These are phyloP conservation scores for Apodospora peruviana DNA, from an alignment of 495 filamentous ascomycete genomes.

Conservation along the genomic window DNA sequence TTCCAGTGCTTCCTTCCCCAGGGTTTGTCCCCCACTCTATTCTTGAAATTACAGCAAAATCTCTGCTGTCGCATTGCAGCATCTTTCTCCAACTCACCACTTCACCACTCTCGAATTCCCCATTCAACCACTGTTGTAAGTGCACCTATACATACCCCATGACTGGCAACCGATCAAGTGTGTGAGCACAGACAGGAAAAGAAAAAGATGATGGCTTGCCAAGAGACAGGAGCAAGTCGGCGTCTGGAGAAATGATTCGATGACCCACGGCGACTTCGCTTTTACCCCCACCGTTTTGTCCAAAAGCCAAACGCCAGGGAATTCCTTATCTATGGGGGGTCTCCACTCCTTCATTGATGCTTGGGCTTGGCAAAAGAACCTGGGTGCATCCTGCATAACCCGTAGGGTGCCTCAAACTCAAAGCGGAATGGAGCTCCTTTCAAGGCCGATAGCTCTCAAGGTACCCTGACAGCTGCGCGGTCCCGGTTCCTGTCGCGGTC, in stretches of 20 bases:
- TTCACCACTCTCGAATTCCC: neutral
- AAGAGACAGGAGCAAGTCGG: neutral
- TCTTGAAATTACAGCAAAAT: neutral
- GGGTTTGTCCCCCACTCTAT: neutral
- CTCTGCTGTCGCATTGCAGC: neutral
- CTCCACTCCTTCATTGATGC: conserved; percentile 11
- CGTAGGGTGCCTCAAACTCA: conserved; percentile 13
- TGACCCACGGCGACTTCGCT: neutral
- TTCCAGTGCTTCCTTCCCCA: too few species aligned
- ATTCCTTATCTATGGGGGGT: conserved; percentile 18
- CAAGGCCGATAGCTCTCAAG: neutral
- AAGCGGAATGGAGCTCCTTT: conserved; percentile 14
- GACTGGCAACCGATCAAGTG: neutral
- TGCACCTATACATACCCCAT: neutral
- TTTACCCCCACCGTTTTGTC: neutral
- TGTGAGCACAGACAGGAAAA: neutral
- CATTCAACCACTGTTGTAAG: neutral
- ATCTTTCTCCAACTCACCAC: neutral
- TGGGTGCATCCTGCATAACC: neutral
- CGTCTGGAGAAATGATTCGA: neutral
- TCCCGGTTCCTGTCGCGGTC: neutral
- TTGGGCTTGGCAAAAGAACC: conserved; percentile 6
- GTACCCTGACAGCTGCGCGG: neutral
- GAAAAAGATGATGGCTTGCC: neutral
- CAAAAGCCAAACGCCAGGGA: neutral